Base-by-base conservation (phyloP, 2,329 filamentous ascomycete species). In the Ceratocystis smalleyi region DNA sequence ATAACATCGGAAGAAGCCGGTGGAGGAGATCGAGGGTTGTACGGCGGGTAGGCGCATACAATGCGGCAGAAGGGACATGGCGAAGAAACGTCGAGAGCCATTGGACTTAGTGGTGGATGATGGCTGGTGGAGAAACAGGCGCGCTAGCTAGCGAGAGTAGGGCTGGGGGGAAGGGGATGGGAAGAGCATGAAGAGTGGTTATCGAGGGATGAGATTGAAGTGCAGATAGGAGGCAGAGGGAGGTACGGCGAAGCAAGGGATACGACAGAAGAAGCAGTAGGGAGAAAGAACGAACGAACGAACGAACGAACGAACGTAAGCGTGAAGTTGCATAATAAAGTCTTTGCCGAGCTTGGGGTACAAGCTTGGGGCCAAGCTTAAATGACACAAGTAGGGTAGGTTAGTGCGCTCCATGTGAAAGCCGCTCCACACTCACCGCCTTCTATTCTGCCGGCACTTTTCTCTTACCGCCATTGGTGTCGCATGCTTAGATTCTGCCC, bases 31-130 rank as follows among this genome's bases (percentile, higher is more conserved):
- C 71, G 61, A 2, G 79, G 77, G 63, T 77, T 70, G 72, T 77
- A 81, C 1, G 81, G 75, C 0, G 74, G 67, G 71, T 81, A 84
- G 64, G 75, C 69, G 32, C 72, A 67, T 27, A 79, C 75, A 69
- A 87, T 87, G 67, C 72, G 74, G 77, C 84, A 87, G 72, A 87
- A 87, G 7, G 84, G 82, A 68, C 84, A 87, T 47, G 66, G 35
- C 12, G 62, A 59, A 43, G 27, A 30, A 27, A 43, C 24, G 19
- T 49, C 47, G 59, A 30, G 22, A 17, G 54, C 27, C 51, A 59
- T 62, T 49, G 10, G 17, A 32, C 4, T 8, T 24, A 19, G 40
- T n/a, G 15, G 8, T 10, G 10, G 43, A 5, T 62, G 54, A 54
- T 54, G 19, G 5, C n/a, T 57, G 45, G 5, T 10, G 45, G 17